phyloP scores from a whole-genome alignment of 164 flowering plant species.

The Stephania japonica region DNA sequence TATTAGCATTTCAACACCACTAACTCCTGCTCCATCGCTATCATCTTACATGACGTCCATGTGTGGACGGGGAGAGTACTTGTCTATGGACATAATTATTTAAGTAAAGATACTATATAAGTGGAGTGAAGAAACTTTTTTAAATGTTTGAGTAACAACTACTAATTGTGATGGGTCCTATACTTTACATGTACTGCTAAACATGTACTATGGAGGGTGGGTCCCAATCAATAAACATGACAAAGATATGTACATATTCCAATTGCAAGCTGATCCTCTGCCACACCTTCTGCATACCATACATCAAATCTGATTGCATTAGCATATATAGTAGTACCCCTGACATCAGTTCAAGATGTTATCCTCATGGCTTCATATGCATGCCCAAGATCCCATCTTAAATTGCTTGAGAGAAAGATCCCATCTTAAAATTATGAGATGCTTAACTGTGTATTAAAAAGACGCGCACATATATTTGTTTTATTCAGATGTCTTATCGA shows the following conservation, averaged over 20 bases:
- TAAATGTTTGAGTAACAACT: not conserved
- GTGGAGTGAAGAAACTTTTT: not conserved
- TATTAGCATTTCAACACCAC: not conserved
- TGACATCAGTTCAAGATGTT: not conserved
- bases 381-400: not conserved
- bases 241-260: not conserved
- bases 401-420: too few relatives aligned
- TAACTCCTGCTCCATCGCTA: too few relatives aligned
- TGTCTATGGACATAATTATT: too few relatives aligned
- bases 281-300: not conserved
- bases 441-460: too few relatives aligned
- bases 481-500: too few relatives aligned
- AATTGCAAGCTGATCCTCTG: not conserved
- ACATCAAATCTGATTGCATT: conserved; percentile 1
- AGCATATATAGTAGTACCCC: not conserved
- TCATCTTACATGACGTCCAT: too few relatives aligned
- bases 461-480: too few relatives aligned
- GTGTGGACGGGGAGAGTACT: too few relatives aligned
- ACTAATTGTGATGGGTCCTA: not conserved
- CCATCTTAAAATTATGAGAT: too few relatives aligned
- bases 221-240: not conserved
- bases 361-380: not conserved
- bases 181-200: not conserved
- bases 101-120: not conserved
- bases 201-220: not conserved